Conservation (phyloP, 2,329 filamentous ascomycete species). For the Dactylellina parvicollis region DNA sequence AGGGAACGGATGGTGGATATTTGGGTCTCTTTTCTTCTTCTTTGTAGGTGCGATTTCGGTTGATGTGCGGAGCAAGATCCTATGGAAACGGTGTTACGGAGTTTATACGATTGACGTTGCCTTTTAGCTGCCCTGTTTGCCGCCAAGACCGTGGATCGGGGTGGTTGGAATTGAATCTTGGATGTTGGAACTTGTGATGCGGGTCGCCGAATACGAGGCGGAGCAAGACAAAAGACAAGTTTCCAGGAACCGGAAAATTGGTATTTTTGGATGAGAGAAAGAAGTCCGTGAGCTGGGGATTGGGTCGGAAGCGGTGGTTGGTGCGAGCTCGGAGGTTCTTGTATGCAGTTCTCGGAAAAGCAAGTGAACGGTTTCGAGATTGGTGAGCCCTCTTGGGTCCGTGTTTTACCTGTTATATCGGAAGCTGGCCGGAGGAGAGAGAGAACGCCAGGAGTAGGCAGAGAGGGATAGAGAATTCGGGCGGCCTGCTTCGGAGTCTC, state of each 20-base stretch:
- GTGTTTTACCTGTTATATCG: conserved; percentile 18
- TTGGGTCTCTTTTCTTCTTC: no score
- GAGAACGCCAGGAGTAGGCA: not conserved
- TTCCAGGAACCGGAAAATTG: not conserved
- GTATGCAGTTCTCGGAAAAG: not conserved
- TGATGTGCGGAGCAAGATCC: no score
- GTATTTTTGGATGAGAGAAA: not conserved
- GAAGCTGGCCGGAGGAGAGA: conserved; percentile 30
- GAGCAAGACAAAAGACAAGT: not conserved
- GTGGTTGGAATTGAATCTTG: not conserved
- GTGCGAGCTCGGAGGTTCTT: not conserved
- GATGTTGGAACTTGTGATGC: not conserved
- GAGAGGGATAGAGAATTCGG: not conserved
- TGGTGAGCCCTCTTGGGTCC: no score
- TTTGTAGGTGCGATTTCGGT: no score
- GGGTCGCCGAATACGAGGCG: conserved; percentile 16
- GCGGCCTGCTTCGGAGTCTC: not conserved
- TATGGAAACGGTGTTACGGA: conserved; percentile 9
- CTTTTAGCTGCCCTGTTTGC: not conserved
- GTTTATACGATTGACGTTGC: conserved; percentile 6
- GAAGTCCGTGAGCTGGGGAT: not conserved
- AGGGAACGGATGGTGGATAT: no score
- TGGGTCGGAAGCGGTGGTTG: not conserved
- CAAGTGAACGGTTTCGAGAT: not conserved
- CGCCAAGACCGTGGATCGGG: conserved; percentile 17